A percentile compares a stretch with the other conserved stretches of the same genome.
phyloP scores from a whole-genome alignment of 257 asterid genomes.

The Primulina tabacum region DNA sequence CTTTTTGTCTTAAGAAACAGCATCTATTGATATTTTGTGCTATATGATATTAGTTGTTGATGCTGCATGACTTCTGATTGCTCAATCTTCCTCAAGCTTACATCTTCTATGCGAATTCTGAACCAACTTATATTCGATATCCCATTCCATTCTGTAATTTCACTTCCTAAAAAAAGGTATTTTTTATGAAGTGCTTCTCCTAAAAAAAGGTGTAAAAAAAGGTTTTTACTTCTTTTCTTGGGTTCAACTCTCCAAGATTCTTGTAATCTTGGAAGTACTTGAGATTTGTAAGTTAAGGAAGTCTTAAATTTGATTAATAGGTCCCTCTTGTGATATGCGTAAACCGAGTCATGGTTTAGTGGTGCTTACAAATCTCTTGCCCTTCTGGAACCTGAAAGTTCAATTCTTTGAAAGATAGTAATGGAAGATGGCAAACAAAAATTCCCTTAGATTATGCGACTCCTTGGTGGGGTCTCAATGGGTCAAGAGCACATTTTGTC shows the following conservation, averaged over 20 bases:
- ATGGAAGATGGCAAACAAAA: too few relatives aligned
- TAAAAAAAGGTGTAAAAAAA: too few relatives aligned
- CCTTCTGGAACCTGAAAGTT: background rate
- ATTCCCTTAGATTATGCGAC: too few relatives aligned
- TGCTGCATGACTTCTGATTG: background rate
- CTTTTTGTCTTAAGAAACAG: background rate
- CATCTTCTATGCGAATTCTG: background rate
- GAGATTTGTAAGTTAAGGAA: background rate
- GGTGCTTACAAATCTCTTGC: background rate
- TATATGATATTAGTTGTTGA: too few relatives aligned
- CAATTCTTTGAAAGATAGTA: too few relatives aligned
- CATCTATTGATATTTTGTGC: background rate
- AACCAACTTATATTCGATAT: background rate
- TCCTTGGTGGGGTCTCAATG: too few relatives aligned
- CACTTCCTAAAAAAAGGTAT: background rate
- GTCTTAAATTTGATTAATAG: background rate
- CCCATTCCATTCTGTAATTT: background rate
- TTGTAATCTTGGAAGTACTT: background rate
- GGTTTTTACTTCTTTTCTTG: background rate
- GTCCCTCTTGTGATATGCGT: background rate
- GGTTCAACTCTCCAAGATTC: background rate
- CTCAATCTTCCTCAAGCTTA: background rate
- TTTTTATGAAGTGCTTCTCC: too few relatives aligned
- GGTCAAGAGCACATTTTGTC: too few relatives aligned
- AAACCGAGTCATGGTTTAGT: background rate